Evolutionary conservation across 2,329 filamentous ascomycete genomes (phyloP), one percentile per base, ranked within the genome.

Genomic region (Stromatinia cepivora): DNA sequence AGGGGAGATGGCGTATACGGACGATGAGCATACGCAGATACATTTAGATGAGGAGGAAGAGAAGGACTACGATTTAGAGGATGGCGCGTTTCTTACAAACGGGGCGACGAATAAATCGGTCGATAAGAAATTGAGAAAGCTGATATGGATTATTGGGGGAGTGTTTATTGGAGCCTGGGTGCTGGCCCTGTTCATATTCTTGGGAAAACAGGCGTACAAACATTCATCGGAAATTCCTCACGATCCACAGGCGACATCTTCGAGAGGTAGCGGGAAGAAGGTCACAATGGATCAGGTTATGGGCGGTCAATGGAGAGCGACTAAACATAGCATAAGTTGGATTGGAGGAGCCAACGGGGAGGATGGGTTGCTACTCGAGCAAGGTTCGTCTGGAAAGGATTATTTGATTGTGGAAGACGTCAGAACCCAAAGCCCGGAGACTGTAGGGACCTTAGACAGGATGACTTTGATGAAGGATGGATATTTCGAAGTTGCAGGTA

Each of bases 381-480:
- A 87, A 76, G 88, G 84, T 3, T 66, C 52, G 0, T 76, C 79
- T 0, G 88, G 85, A 7, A 88, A 92, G 75, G 89, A 90, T 70
- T 98, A 90, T 75, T 82, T 99, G 67, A 87, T 95, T 1, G 92
- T 97, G 0, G 91, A 97, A 78, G 93, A 98, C 79, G 90, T 99
- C 66, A 87, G 89, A 69, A 85, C 84, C 63, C 81, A 84, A 69
- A 82, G 84, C 58, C 78, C 77, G 22, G 77, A 80, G 10, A 78
- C 81, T 4, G 78, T 77, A 3, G 81, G 81, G 4, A 79, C 82
- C 8, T 72, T 82, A 17, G 80, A 84, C 64, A 86, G 87, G 67
- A 89, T 85, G 72, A 91, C 89, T 0, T 82, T 99, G 75, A 97
- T 99, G 88, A 87, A 92, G 79, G 79, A 86, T 17, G 77, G 82